These are phyloP conservation scores for Pleochaeta shiraiana DNA, from an alignment of 2,329 filamentous ascomycete species.

Conservation along the genomic window DNA sequence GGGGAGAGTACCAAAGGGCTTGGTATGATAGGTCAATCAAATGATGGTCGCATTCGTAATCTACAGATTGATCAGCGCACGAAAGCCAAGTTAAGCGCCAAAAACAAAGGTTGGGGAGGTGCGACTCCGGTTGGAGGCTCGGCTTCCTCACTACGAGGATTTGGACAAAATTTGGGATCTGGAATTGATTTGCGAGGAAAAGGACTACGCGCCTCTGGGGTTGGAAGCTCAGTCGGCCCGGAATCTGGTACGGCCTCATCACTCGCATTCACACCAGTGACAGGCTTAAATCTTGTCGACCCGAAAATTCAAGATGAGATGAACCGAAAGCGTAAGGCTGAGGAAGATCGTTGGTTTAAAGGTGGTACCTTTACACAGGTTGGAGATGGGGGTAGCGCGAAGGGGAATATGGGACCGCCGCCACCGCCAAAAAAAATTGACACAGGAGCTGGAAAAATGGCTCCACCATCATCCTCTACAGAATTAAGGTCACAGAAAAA, in stretches of 20 bases:
- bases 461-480: conserved; percentile 16
- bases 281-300: conserved; percentile 87
- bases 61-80: conserved; percentile 86
- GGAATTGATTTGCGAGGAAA: conserved; percentile 53
- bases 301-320: conserved; percentile 78
- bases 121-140: conserved; percentile 36
- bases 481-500: too few species aligned
- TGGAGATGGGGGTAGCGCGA: conserved; percentile 24
- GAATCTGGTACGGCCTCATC: conserved; percentile 59
- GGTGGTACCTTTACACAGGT: conserved; percentile 93
- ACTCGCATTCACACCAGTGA: conserved; percentile 82
- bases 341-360: conserved; percentile 93
- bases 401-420: conserved; percentile 52
- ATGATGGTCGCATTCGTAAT: conserved; percentile 73
- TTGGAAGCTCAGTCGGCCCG: conserved; percentile 45
- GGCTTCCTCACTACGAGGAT: conserved; percentile 63
- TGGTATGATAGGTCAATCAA: conserved; percentile 83
- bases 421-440: conserved; percentile 44
- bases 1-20: conserved; percentile 72
- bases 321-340: conserved; percentile 74
- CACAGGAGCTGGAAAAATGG: conserved; percentile 33
- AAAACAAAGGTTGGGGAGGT: conserved; percentile 87
- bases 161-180: conserved; percentile 39
- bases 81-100: conserved; percentile 77
- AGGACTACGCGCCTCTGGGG: conserved; percentile 54